Conservation (phyloP, 345 rosid genomes). For the Dipteronia dyeriana region DNA sequence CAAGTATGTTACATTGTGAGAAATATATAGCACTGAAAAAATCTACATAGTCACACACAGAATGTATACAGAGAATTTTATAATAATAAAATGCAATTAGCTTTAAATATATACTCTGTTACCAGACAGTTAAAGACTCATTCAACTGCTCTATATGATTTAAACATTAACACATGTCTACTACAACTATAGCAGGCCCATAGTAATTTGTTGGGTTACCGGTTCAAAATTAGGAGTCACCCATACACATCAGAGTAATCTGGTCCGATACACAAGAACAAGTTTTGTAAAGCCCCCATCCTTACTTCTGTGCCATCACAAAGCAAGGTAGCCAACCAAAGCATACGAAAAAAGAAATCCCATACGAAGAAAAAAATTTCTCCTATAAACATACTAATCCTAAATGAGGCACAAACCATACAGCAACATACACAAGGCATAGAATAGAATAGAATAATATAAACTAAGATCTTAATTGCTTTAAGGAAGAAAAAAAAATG, state of each 20-base stretch:
- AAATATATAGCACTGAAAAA: background rate
- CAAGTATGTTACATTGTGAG: constrained; percentile 26
- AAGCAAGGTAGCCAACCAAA: constrained; percentile 1
- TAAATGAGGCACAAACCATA: background rate
- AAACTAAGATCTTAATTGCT: background rate
- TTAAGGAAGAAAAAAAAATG: background rate
- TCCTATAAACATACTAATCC: constrained; percentile 1
- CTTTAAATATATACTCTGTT: background rate
- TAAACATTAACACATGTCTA: background rate
- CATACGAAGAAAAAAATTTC: constrained; percentile 2
- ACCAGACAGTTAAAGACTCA: background rate
- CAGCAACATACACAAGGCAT: background rate
- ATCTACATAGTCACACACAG: background rate
- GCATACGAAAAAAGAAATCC: background rate
- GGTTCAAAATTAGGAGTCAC: background rate
- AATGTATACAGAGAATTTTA: background rate
- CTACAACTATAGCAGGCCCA: background rate
- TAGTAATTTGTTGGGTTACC: background rate
- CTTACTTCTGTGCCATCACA: background rate
- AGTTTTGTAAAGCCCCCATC: background rate
- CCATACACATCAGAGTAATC: background rate
- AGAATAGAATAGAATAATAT: background rate
- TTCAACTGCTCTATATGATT: constrained; percentile 9
- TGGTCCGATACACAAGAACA: background rate
- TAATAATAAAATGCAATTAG: constrained; percentile 5